Evolutionary conservation across 345 rosid genomes (phyloP), one percentile per base, ranked within the genome.

Genomic region (Camelina sativa): DNA sequence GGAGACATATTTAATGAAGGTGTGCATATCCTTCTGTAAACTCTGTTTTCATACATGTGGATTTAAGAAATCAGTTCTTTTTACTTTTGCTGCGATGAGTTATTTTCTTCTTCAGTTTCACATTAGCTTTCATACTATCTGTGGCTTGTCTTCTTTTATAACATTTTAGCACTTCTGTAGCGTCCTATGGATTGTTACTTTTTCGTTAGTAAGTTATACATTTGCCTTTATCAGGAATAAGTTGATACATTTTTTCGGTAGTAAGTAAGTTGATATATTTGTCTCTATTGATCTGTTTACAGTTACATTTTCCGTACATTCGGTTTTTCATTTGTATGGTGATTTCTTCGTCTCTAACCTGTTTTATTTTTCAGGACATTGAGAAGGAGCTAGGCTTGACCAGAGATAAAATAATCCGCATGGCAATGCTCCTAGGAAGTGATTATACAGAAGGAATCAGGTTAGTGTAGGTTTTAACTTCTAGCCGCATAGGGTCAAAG

Each of bases 361-460:
- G 44, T 40, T 73, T 40, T 67, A 10, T 10, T 66, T 68, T 51
- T 51, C 74, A 95, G 99, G 97, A 95, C 80, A 82, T 92, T 46
- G 97, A 95, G 79, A 90, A 89, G 77, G 96, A 92, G 67, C 91
- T 95, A 73, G 97, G 97, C 76, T 83, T 95, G 37, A 82, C 80
- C 75, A 87, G 96, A 67, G 97, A 95, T 70, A 85, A 89, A 76
- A 72, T 95, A 67, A 87, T 89, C 54, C 89, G 87, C 53, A 91
- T 95, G 89, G 99, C 97, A 47, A 62, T 95, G 85, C 99, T 95
- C 68, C 88, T 95, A 79, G 99, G 99, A 68, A 95, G 97, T 85
- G 97, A 95, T 84, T 95, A 90, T 78, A 95, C 99, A 5, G 99
- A 95, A 83, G 99, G 99, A 48, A 82, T 95, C 76, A 90, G 99